Evolutionary conservation across 805 yeast genomes (phyloP).

Genomic region (Hanseniaspora jakobsenii): DNA sequence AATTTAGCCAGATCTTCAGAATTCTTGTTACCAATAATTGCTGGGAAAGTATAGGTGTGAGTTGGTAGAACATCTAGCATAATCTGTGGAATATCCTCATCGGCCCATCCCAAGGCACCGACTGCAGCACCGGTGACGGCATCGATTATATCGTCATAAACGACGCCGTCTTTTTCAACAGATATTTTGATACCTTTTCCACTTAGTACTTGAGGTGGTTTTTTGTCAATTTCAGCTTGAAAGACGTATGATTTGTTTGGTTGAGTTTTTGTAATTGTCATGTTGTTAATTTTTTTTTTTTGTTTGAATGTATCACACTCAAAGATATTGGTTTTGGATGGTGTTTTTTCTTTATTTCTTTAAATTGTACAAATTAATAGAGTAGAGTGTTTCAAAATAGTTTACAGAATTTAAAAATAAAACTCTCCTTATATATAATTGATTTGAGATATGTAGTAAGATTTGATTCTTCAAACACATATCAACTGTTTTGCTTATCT

Average conservation of each 20-base stretch:
- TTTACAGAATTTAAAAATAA: too few relatives aligned
- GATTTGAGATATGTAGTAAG: too few relatives aligned
- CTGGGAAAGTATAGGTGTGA: conserved; percentile 31
- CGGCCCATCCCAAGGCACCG: conserved; percentile 37
- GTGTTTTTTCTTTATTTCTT: too few relatives aligned
- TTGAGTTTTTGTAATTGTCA: conserved; percentile 12
- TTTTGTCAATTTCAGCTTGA: conserved; percentile 33
- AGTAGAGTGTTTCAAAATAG: too few relatives aligned
- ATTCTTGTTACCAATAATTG: conserved; percentile 26
- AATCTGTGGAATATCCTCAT: conserved; percentile 28
- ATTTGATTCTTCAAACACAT: too few relatives aligned
- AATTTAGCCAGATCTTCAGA: conserved; percentile 35
- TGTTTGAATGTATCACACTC: too few relatives aligned
- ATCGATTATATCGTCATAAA: conserved; percentile 30
- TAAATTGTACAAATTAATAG: too few relatives aligned
- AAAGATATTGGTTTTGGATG: too few relatives aligned
- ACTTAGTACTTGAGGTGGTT: conserved; percentile 31
- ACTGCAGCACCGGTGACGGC: conserved; percentile 45
- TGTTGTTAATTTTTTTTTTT: conserved; percentile 2
- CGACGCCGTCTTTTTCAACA: conserved; percentile 33
- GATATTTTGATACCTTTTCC: conserved; percentile 35
- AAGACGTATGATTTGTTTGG: conserved; percentile 30
- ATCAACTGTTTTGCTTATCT: too few relatives aligned
- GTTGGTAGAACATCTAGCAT: conserved; percentile 31
- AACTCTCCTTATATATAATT: too few relatives aligned